Conservation (phyloP, 2,329 filamentous ascomycete species). For the Dryadomyces sulphureus region DNA sequence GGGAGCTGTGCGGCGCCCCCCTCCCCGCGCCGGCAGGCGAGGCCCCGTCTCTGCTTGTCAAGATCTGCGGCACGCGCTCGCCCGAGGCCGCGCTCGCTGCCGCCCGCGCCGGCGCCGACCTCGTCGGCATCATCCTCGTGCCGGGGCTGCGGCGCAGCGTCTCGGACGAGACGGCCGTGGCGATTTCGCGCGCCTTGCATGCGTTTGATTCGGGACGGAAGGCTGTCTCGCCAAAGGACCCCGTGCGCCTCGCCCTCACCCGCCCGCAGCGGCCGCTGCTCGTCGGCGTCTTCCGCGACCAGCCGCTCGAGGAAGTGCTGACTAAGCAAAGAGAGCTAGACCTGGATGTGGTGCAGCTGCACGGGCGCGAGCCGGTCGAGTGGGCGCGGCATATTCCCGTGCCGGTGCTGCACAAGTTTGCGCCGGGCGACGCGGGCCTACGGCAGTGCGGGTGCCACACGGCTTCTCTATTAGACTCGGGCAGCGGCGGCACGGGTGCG, state of each 20-base stretch:
- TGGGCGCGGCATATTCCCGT: constrained; percentile 85
- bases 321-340: constrained; percentile 60
- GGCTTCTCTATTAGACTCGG: constrained; percentile 75
- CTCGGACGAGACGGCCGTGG: constrained; percentile 58
- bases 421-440: constrained; percentile 58
- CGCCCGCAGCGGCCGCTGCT: constrained; percentile 41
- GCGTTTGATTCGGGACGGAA: constrained; percentile 12
- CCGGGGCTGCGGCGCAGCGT: constrained; percentile 69
- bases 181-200: constrained; percentile 70
- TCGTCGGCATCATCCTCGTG: constrained; percentile 87
- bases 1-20: constrained; percentile 69
- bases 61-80: constrained; percentile 87
- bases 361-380: constrained; percentile 82
- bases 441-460: constrained; percentile 67
- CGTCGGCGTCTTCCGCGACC: constrained; percentile 89
- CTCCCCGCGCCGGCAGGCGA: too few species aligned
- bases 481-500: constrained; percentile 71
- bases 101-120: constrained; percentile 73
- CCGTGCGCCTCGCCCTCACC: constrained; percentile 21
- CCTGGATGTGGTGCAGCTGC: constrained; percentile 83
- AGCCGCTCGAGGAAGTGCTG: constrained; percentile 70
- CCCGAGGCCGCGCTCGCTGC: constrained; percentile 68
- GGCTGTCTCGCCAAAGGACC: constrained; percentile 20
- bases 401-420: constrained; percentile 78
- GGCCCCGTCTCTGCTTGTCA: constrained; percentile 50